Percentiles rank a stretch among this genome's conserved stretches.
Conservation (phyloP, 495 filamentous ascomycete genomes). For the Annulohypoxylon nitens region DNA sequence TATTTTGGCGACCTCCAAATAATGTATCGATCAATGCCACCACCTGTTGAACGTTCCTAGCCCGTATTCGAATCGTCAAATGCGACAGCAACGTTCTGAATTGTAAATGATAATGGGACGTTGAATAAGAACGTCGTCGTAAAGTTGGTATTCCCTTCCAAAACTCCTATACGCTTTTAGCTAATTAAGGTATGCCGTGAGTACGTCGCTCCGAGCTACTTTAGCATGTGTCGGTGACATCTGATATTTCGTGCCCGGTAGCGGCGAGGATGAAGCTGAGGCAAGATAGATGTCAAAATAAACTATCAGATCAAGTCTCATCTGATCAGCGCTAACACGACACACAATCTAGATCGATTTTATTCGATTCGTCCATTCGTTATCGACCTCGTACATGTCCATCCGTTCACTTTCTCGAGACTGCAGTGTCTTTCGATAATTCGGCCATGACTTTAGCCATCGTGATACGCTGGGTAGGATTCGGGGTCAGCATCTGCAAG, state of each 20-base stretch:
- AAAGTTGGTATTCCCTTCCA: slow-evolving; percentile 4
- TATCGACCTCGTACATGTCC: not conserved
- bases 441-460: slow-evolving; percentile 57
- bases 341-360: not conserved
- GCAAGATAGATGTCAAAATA: slow-evolving; percentile 9
- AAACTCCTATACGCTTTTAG: not conserved
- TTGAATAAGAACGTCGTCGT: not conserved
- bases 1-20: slow-evolving; percentile 9
- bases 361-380: slow-evolving; percentile 16
- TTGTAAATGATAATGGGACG: slow-evolving; percentile 6
- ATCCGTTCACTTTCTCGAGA: slow-evolving; percentile 26
- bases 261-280: slow-evolving; percentile 19
- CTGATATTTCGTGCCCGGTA: not conserved
- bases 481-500: slow-evolving; percentile 60
- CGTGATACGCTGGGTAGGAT: slow-evolving; percentile 58
- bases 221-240: slow-evolving; percentile 17
- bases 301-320: slow-evolving; percentile 5
- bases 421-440: slow-evolving; percentile 50
- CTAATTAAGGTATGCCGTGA: not conserved
- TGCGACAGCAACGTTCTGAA: not conserved
- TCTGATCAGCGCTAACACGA: slow-evolving; percentile 11
- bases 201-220: not conserved
- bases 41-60: slow-evolving; percentile 30
- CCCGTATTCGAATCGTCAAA: not conserved
- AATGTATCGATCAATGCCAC: slow-evolving; percentile 4